A percentile compares a stretch with the other conserved stretches of the same genome.
These are phyloP conservation scores for Hypoxylon sp. DNA, from an alignment of 2,329 filamentous ascomycete species.

Conservation along the genomic window DNA sequence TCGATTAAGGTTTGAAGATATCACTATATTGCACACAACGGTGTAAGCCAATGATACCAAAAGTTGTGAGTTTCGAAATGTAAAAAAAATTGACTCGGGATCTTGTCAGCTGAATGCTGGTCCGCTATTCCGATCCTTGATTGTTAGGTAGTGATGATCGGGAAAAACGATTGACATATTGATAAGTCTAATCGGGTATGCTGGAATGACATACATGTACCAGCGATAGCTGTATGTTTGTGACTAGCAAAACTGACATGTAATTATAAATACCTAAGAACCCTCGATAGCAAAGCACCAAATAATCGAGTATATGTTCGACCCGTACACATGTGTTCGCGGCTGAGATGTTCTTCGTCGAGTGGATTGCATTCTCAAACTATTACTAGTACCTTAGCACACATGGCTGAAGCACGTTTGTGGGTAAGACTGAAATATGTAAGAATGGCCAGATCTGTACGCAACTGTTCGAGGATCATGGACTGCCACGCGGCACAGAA, in stretches of 20 bases:
- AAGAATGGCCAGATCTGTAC: constrained; percentile 15
- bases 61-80: too few species aligned
- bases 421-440: constrained; percentile 14
- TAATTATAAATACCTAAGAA: too few species aligned
- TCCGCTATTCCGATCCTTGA: constrained; percentile 26
- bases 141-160: constrained; percentile 11
- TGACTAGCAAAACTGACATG: constrained; percentile 4
- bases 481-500: constrained; percentile 26
- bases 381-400: too few species aligned
- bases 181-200: constrained; percentile 6
- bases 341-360: constrained; percentile 4
- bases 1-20: too few species aligned
- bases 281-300: too few species aligned
- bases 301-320: neutral
- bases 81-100: too few species aligned
- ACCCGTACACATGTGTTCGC: constrained; percentile 1
- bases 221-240: constrained; percentile 10
- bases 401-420: constrained; percentile 10
- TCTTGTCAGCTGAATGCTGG: constrained; percentile 23
- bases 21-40: constrained; percentile 3
- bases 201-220: too few species aligned
- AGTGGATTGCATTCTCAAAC: constrained; percentile 8
- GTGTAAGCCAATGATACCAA: constrained; percentile 6
- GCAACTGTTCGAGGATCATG: constrained; percentile 8
- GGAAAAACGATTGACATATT: constrained; percentile 11